Percentiles rank a stretch among this genome's conserved stretches.
Evolutionary conservation across 345 rosid species (phyloP).

Genomic region (Conringia planisiliqua): DNA sequence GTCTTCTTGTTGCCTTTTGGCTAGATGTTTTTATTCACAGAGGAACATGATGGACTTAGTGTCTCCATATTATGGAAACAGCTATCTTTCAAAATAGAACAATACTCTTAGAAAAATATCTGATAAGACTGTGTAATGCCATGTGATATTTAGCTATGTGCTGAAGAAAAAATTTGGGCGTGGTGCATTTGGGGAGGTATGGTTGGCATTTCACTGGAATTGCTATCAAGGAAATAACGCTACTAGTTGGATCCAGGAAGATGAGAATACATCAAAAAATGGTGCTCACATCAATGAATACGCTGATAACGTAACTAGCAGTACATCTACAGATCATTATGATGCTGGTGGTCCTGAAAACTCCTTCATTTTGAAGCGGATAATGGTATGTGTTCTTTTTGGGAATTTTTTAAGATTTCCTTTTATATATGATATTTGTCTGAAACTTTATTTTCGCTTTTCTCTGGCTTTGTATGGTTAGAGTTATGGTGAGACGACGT

Average conservation of each 20-base stretch:
- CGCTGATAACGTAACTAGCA: conserved; percentile 34
- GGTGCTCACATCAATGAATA: conserved; percentile 25
- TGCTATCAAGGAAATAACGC: conserved; percentile 50
- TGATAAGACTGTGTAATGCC: conserved; percentile 5
- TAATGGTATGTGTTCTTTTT: conserved; percentile 57
- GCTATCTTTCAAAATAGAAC: neutral
- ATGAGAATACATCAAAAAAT: conserved; percentile 38
- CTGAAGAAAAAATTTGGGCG: conserved; percentile 86
- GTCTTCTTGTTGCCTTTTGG: conserved; percentile 6
- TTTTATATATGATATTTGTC: neutral
- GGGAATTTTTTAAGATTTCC: neutral
- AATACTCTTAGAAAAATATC: neutral
- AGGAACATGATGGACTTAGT: neutral
- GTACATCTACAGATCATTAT: conserved; percentile 39
- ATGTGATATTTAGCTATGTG: conserved; percentile 54
- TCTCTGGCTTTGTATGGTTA: conserved; percentile 12
- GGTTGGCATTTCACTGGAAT: conserved; percentile 89
- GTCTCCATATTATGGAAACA: neutral
- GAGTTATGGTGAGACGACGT: conserved; percentile 7
- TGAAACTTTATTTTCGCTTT: neutral
- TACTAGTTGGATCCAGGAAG: conserved; percentile 43
- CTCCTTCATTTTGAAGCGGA: conserved; percentile 80
- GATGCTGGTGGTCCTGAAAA: conserved; percentile 42
- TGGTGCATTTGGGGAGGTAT: conserved; percentile 94
- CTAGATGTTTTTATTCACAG: conserved; percentile 8